These are phyloP conservation scores for Lagenidium giganteum DNA, from an alignment of 352 stramenopile species.

Conservation along the genomic window DNA sequence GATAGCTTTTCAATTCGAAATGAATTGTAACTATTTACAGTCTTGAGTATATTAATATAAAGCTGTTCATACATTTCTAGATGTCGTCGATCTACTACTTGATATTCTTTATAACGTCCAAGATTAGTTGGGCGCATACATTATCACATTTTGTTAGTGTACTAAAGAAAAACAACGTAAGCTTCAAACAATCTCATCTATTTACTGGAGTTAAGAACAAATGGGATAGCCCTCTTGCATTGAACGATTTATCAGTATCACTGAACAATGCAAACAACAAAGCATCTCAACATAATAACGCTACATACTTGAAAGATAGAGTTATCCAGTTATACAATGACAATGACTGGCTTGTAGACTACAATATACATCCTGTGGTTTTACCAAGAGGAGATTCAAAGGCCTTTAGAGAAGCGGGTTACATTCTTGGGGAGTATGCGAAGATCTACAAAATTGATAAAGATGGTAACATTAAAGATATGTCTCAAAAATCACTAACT, in stretches of 20 bases:
- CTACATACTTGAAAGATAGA: slow-evolving; percentile 9
- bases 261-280: slow-evolving; percentile 9
- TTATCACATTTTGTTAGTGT: too few species aligned
- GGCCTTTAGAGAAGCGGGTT: too few species aligned
- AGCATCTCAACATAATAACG: slow-evolving; percentile 8
- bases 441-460: too few species aligned
- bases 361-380: too few species aligned
- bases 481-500: too few species aligned
- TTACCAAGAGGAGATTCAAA: too few species aligned
- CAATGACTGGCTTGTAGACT: too few species aligned
- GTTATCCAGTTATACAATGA: slow-evolving; percentile 11
- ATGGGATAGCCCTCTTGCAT: slow-evolving; percentile 6
- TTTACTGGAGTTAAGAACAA: slow-evolving; percentile 11
- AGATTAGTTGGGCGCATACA: too few species aligned
- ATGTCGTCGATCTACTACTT: slow-evolving; percentile 4
- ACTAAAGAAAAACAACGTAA: slow-evolving; percentile 10
- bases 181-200: slow-evolving; percentile 7
- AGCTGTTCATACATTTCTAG: slow-evolving; percentile 6
- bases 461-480: too few species aligned
- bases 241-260: slow-evolving; percentile 7
- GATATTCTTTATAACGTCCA: slow-evolving; percentile 14
- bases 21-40: slow-evolving; percentile 9
- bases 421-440: too few species aligned
- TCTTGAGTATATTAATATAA: slow-evolving; percentile 9
- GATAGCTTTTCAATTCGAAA: slow-evolving; percentile 1